Evolutionary conservation across 2,329 filamentous ascomycete genomes (phyloP).

Genomic region (Xylaria hypoxylon): DNA sequence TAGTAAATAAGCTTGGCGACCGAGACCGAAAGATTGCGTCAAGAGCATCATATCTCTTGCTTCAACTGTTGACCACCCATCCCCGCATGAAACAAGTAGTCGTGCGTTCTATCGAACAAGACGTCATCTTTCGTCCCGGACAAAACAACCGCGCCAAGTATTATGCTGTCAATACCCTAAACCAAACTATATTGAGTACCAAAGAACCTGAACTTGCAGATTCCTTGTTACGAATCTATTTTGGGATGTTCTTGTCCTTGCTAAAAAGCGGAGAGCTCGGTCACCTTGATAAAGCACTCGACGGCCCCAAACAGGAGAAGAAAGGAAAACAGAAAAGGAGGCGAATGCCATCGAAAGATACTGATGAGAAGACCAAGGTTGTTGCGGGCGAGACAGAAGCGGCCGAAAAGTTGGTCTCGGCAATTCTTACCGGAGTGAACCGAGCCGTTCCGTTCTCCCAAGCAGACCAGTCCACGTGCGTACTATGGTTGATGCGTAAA

Average conservation of each 20-base stretch:
- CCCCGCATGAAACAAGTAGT: conserved; percentile 94
- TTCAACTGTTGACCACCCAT: conserved; percentile 89
- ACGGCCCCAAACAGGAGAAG: conserved; percentile 50
- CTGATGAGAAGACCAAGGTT: conserved; percentile 52
- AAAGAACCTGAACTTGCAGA: conserved; percentile 86
- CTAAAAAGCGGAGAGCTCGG: conserved; percentile 71
- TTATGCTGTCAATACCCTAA: conserved; percentile 95
- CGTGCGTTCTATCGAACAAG: conserved; percentile 85
- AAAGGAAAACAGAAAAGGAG: conserved; percentile 63
- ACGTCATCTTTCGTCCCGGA: conserved; percentile 86
- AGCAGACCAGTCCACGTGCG: conserved; percentile 79
- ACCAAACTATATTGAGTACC: conserved; percentile 90
- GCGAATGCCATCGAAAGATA: conserved; percentile 51
- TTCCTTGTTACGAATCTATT: conserved; percentile 89
- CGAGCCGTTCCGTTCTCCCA: conserved; percentile 93
- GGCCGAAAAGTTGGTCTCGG: conserved; percentile 91
- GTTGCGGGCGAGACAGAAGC: conserved; percentile 70
- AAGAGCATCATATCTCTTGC: conserved; percentile 89
- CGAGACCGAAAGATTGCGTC: conserved; percentile 96
- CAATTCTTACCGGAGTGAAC: conserved; percentile 93
- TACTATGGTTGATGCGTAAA: conserved; percentile 34
- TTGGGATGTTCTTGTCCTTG: conserved; percentile 84
- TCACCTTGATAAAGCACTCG: conserved; percentile 54
- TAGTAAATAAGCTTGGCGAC: conserved; percentile 97
- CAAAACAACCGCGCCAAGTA: conserved; percentile 92